Evolutionary conservation across 2,329 filamentous ascomycete species (phyloP).

Genomic region (Aspergillus tamarii): DNA sequence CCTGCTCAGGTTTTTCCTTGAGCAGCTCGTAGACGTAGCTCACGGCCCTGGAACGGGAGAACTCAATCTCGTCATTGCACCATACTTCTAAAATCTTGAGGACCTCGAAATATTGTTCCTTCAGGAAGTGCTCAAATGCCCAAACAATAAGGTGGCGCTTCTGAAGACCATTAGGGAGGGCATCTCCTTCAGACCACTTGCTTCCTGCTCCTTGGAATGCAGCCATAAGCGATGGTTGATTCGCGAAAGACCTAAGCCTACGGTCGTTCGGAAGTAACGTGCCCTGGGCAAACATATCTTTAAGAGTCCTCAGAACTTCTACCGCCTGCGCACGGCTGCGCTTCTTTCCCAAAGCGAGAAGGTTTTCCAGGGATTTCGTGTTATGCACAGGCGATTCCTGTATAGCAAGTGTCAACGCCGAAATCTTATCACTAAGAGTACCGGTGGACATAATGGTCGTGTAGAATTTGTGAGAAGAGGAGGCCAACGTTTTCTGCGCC

Average conservation of each 20-base stretch:
- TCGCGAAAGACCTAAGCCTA: slow-evolving; percentile 76
- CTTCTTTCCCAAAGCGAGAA: slow-evolving; percentile 84
- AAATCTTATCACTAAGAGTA: slow-evolving; percentile 95
- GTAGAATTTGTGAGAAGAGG: slow-evolving; percentile 93
- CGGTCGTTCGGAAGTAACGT: slow-evolving; percentile 80
- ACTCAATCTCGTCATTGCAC: slow-evolving; percentile 95
- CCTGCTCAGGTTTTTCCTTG: slow-evolving; percentile 95
- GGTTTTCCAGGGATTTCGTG: slow-evolving; percentile 81
- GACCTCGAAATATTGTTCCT: slow-evolving; percentile 89
- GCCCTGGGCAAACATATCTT: slow-evolving; percentile 91
- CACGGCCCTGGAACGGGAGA: slow-evolving; percentile 82
- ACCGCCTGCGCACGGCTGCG: slow-evolving; percentile 91
- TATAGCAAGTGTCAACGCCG: slow-evolving; percentile 87
- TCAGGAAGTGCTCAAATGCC: slow-evolving; percentile 95
- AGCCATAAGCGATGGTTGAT: slow-evolving; percentile 75
- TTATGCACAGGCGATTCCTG: slow-evolving; percentile 97
- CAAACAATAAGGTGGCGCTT: slow-evolving; percentile 80
- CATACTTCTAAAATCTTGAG: slow-evolving; percentile 88
- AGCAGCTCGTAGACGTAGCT: slow-evolving; percentile 90
- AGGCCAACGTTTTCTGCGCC: slow-evolving; percentile 71
- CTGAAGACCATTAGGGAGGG: slow-evolving; percentile 73
- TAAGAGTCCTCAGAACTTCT: slow-evolving; percentile 86
- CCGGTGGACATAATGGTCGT: slow-evolving; percentile 95
- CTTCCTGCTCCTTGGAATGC: slow-evolving; percentile 66
- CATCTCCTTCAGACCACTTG: slow-evolving; percentile 70